Evolutionary conservation across 345 rosid species (phyloP), one percentile per base, ranked within the genome.

Genomic region (Citrus medica): DNA sequence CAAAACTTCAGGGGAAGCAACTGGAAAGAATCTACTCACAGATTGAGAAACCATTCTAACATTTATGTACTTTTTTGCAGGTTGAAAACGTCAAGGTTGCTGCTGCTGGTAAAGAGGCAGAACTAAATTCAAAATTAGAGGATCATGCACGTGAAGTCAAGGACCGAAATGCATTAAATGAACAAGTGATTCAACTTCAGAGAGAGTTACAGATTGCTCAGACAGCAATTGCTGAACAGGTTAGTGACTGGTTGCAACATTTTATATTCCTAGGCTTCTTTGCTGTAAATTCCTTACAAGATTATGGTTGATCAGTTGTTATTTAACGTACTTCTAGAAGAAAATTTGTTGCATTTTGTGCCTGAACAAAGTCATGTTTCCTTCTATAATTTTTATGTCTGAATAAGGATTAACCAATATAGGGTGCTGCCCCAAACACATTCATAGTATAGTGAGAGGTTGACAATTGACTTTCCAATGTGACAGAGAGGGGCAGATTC

Each of bases 401-500:
- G 9, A 12, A 24, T 8, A 12, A 42, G 51, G 51, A 42, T 42
- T 42, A 51, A 6, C 21, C 13, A 7, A 27, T 6, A 24, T 16
- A 40, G 46, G 46, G 13, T 40, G 13, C 46, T 40, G 46, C 46
- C 46, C 13, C 46, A 40, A 40, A 40, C 46, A 10, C 46, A 40
- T 40, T 40, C 46, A 40, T 40, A n/a, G 13, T 28, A 30, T n/a
- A 17, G 8, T 53, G 38, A 65, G 17, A 51, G 5, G 61, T 68
- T 30, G n/a, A 74, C 40, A 58, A 19, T 69, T 73, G 48, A 33
- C 32, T 32, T 12, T 73, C 24, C 53, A n/a, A 78, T 73, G 37
- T 60, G 82, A 79, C 90, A 94, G 97, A 82, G 85, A 77, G 86
- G 86, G 82, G 83, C 77, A 61, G 78, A 81, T 72, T 78, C 94